Conservation (phyloP, 306 rosid species). For the Cucurbita ficifolia region DNA sequence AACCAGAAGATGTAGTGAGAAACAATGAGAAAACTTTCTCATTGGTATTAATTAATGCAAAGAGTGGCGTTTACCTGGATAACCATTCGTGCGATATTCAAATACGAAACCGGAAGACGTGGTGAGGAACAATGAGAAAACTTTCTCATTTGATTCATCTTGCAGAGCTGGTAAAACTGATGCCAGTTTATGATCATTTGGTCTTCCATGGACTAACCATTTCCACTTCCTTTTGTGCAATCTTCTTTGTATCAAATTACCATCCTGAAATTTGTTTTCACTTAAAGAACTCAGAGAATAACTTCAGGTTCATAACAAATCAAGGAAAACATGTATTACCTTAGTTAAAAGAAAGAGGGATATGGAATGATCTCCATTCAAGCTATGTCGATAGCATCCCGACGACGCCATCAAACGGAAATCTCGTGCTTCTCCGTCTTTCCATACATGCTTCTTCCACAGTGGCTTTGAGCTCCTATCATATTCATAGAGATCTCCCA, state of each 20-base stretch:
- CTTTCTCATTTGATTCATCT: slow-evolving; percentile 40
- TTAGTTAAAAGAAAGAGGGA: slow-evolving; percentile 81
- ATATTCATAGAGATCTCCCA: slow-evolving; percentile 76
- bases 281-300: slow-evolving; percentile 1
- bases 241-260: slow-evolving; percentile 70
- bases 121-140: slow-evolving; percentile 52
- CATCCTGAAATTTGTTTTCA: slow-evolving; percentile 31
- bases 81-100: slow-evolving; percentile 47
- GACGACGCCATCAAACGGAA: slow-evolving; percentile 34
- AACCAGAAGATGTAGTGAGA: slow-evolving; percentile 59
- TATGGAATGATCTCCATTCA: slow-evolving; percentile 48
- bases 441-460: slow-evolving; percentile 84
- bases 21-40: slow-evolving; percentile 47
- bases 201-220: slow-evolving; percentile 78
- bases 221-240: slow-evolving; percentile 86
- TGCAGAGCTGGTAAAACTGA: slow-evolving; percentile 41
- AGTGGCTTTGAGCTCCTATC: slow-evolving; percentile 67
- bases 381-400: slow-evolving; percentile 42
- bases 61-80: slow-evolving; percentile 32
- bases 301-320: neutral
- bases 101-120: slow-evolving; percentile 55
- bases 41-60: neutral
- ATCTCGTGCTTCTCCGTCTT: slow-evolving; percentile 30
- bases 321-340: slow-evolving; percentile 23
- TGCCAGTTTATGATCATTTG: slow-evolving; percentile 51